phyloP scores from a whole-genome alignment of 2,329 filamentous ascomycete genomes.

The Neonectria coccinea region DNA sequence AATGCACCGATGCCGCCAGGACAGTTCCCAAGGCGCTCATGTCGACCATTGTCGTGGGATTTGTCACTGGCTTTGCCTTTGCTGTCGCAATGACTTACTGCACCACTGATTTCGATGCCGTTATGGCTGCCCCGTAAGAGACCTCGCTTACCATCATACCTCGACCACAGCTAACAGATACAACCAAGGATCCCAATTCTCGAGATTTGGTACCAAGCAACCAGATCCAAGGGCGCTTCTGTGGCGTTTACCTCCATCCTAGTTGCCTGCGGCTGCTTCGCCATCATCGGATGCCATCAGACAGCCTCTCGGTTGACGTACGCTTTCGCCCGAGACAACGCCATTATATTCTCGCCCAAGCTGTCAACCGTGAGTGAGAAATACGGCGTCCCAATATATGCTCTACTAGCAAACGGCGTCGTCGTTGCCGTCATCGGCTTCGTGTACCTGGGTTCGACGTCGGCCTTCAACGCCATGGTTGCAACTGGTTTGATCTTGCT shows the following conservation, averaged over 20 bases:
- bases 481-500: slow-evolving; percentile 24
- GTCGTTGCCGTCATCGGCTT: slow-evolving; percentile 26
- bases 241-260: slow-evolving; percentile 23
- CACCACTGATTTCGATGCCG: slow-evolving; percentile 37
- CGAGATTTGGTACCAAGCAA: slow-evolving; percentile 26
- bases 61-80: slow-evolving; percentile 49
- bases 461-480: slow-evolving; percentile 33
- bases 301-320: slow-evolving; percentile 36
- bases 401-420: slow-evolving; percentile 20
- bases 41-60: slow-evolving; percentile 49
- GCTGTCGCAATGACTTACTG: slow-evolving; percentile 46
- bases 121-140: slow-evolving; percentile 24
- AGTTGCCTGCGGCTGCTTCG: slow-evolving; percentile 30
- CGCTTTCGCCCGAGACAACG: slow-evolving; percentile 36
- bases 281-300: slow-evolving; percentile 29
- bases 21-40: slow-evolving; percentile 50
- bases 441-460: slow-evolving; percentile 26
- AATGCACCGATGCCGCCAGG: slow-evolving; percentile 47
- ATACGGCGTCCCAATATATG: slow-evolving; percentile 19
- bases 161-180: not conserved
- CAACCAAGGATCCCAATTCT: slow-evolving; percentile 15
- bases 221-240: slow-evolving; percentile 17
- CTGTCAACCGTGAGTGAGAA: slow-evolving; percentile 13
- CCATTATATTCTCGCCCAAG: slow-evolving; percentile 20
- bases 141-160: too few relatives aligned